A percentile compares a stretch with the other conserved stretches of the same genome.
phyloP scores from a whole-genome alignment of 2,329 filamentous ascomycete genomes.

The Allantophomopsis cytisporea region DNA sequence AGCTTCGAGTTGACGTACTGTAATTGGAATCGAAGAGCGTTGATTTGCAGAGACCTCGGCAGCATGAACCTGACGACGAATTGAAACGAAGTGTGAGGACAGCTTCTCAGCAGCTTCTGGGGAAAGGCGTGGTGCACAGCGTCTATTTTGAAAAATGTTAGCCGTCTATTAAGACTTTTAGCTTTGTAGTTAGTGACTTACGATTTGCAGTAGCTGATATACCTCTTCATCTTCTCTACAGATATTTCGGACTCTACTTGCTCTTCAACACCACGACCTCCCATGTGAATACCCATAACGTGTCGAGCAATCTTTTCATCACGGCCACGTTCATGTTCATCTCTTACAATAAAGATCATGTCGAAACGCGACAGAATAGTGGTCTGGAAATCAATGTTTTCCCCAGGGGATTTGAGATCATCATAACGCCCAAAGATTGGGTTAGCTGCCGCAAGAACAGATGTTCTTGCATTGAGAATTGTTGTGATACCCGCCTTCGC shows the following conservation, averaged over 20 bases:
- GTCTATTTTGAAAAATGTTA: constrained; percentile 30
- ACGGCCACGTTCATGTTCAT: constrained; percentile 79
- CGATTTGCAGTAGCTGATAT: constrained; percentile 94
- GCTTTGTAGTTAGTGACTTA: constrained; percentile 30
- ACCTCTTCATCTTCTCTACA: constrained; percentile 94
- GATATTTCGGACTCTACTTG: constrained; percentile 77
- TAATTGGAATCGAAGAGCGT: constrained; percentile 91
- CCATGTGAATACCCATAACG: constrained; percentile 97
- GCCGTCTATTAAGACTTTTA: neutral
- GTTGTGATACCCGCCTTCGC: constrained; percentile 98
- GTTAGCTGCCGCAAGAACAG: constrained; percentile 89
- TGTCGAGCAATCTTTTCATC: constrained; percentile 92
- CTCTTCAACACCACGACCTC: constrained; percentile 70
- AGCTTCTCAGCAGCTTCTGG: constrained; percentile 89
- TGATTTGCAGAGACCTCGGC: constrained; percentile 82
- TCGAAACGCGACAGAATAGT: constrained; percentile 97
- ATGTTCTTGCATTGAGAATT: constrained; percentile 90
- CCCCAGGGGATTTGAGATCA: constrained; percentile 91
- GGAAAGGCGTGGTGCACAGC: constrained; percentile 83
- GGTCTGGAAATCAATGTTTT: constrained; percentile 99
- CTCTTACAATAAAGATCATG: constrained; percentile 98
- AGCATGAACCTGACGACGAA: constrained; percentile 84
- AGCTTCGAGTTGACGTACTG: constrained; percentile 90
- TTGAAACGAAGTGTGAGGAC: constrained; percentile 92
- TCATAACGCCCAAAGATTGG: constrained; percentile 97